Percentiles rank a stretch among this genome's conserved stretches.
Evolutionary conservation across 2,329 filamentous ascomycete species (phyloP).

Genomic region (Nemania sp.): DNA sequence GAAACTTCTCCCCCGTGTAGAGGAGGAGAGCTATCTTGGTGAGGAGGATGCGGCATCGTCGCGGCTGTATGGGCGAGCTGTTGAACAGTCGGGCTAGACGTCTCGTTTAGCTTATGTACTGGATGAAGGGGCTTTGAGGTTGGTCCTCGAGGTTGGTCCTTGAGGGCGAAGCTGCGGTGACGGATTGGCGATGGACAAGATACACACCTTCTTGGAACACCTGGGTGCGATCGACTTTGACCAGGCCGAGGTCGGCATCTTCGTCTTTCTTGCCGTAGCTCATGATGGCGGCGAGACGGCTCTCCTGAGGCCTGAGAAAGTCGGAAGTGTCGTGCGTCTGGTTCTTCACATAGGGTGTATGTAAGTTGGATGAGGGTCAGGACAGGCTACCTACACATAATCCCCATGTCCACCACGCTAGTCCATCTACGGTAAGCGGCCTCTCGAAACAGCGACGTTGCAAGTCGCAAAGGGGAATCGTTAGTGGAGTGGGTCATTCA

Average conservation of each 20-base stretch:
- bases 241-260: constrained; percentile 89
- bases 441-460: constrained; percentile 39
- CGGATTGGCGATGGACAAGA: constrained; percentile 1
- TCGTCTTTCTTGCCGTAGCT: constrained; percentile 99
- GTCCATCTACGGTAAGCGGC: constrained; percentile 4
- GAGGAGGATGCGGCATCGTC: constrained; percentile 94
- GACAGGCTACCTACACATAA: constrained; percentile 27
- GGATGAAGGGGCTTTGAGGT: not conserved
- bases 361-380: constrained; percentile 25
- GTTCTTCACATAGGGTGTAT: constrained; percentile 28
- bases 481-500: constrained; percentile 13
- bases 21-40: constrained; percentile 97
- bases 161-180: too few relatives aligned
- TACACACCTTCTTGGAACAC: constrained; percentile 95
- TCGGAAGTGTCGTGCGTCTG: constrained; percentile 36
- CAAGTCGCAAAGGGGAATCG: constrained; percentile 25
- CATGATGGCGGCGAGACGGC: constrained; percentile 63
- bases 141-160: too few relatives aligned
- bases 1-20: constrained; percentile 96
- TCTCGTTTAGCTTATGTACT: constrained; percentile 12
- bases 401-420: constrained; percentile 23
- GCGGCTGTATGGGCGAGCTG: constrained; percentile 92
- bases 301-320: constrained; percentile 32
- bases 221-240: constrained; percentile 96
- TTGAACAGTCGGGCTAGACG: constrained; percentile 89